Percentiles rank a stretch among this genome's conserved stretches.
phyloP scores from a whole-genome alignment of 2,329 filamentous ascomycete genomes.

The Aspergillus sclerotialis region DNA sequence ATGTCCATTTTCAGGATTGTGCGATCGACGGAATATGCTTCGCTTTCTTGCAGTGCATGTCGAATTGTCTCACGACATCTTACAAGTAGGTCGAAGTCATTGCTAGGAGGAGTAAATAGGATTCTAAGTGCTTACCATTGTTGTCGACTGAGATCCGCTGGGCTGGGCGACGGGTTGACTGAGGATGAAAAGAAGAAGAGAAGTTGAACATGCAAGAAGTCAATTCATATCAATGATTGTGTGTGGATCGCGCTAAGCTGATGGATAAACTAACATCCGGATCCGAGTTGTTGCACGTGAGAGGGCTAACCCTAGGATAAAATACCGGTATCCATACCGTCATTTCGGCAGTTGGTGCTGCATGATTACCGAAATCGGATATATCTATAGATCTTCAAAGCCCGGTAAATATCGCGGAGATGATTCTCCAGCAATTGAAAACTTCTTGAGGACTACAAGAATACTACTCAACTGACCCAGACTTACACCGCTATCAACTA shows the following conservation, averaged over 20 bases:
- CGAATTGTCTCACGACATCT: conserved; percentile 28
- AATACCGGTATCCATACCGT: background rate
- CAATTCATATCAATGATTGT: conserved; percentile 13
- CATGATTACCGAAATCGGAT: background rate
- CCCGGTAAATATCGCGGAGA: too few species aligned
- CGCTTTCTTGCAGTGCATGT: conserved; percentile 22
- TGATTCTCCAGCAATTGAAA: too few species aligned
- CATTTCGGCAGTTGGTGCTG: background rate
- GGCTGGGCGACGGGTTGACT: conserved; percentile 42
- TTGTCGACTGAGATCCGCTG: conserved; percentile 48
- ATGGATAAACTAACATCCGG: conserved; percentile 10
- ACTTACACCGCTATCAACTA: too few species aligned
- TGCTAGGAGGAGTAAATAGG: conserved; percentile 30
- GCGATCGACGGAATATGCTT: conserved; percentile 32
- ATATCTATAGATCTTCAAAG: too few species aligned
- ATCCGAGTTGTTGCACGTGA: conserved; percentile 7
- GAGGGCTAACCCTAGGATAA: conserved; percentile 11
- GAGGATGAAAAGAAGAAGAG: conserved; percentile 22
- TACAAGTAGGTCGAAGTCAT: too few species aligned
- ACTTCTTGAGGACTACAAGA: too few species aligned
- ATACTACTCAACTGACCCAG: background rate
- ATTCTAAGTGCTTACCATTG: conserved; percentile 56
- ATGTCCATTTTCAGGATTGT: conserved; percentile 22
- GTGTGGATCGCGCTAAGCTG: conserved; percentile 28
- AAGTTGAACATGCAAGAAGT: conserved; percentile 11